Conservation (phyloP, 441 rosid species). For the Dalechampia spathulata region DNA sequence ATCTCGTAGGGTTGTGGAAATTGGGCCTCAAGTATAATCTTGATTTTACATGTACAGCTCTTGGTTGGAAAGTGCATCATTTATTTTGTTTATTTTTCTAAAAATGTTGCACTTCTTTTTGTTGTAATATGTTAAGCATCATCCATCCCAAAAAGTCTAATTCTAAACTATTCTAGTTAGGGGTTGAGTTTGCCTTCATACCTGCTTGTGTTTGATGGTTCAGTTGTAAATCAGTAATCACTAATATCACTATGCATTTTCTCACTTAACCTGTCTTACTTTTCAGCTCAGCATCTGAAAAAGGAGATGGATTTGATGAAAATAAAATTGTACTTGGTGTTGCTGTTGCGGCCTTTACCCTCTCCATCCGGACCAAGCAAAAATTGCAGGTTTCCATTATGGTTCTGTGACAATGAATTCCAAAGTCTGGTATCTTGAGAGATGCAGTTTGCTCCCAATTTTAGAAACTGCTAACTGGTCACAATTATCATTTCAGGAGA, state of each 20-base stretch:
- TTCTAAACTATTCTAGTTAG: no score
- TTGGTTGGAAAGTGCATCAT: no score
- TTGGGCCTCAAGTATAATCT: no score
- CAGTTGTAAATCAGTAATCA: neutral
- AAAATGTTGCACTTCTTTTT: neutral
- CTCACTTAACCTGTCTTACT: slow-evolving; percentile 14
- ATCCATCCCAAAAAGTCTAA: no score
- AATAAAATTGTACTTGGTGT: slow-evolving; percentile 39
- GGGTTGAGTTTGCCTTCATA: no score
- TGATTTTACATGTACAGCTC: no score
- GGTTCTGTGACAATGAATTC: slow-evolving; percentile 6
- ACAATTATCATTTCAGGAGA: slow-evolving; percentile 44
- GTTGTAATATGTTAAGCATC: no score
- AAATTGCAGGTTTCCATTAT: slow-evolving; percentile 49
- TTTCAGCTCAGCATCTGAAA: slow-evolving; percentile 46
- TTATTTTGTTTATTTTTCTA: no score
- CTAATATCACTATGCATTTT: neutral
- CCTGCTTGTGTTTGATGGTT: slow-evolving; percentile 8
- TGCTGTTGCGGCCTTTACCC: slow-evolving; percentile 70
- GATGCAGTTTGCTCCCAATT: neutral
- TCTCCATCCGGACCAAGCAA: slow-evolving; percentile 52
- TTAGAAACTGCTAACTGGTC: slow-evolving; percentile 18
- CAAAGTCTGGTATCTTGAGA: neutral
- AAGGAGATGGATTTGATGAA: slow-evolving; percentile 38
- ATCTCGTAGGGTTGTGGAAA: no score